Base-by-base conservation (phyloP, 202 grass and related monocot genomes). In the Elaeis oleifera region DNA sequence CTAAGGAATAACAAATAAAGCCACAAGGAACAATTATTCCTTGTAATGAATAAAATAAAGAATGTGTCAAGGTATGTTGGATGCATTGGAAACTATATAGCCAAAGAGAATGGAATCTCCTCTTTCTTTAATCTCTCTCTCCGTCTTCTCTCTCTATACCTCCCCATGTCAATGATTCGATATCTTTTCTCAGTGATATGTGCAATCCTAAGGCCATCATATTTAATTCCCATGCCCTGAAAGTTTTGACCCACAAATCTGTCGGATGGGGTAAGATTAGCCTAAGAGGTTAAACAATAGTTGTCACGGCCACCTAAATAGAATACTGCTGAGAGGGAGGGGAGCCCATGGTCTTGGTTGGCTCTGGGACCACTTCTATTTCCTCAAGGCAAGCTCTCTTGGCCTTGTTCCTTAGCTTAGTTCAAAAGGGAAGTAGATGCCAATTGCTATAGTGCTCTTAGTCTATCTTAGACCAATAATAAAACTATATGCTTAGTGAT, bases 101-200 rank as follows among this genome's bases (percentile, higher is more conserved):
- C 5, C 72, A 21, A 11, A 44, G 61, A 83, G 83, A 83, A 75
- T 78, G 79, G 79, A 90, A 86, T 90, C 82, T 83, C 36, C 2
- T 25, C 39, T 48, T 70, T 77, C 23, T 50, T 76, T 74, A 78
- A 74, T 78, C 72, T 31, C 53, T 49, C 25, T 27, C 39, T 14
- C 49, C 64, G 64, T 85, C 71, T 58, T 56, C 6, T 23, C 22
- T 18, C 18, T 26, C 4, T 59, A 9, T 44, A 9, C 11, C 36
- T 44, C 36, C 11, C 36, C 9, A 11, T 59, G 25, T 31, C 14
- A 31, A 59, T 59, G 21, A 31, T 31, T 16, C 16, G 21, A 24
- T 31, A 26, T 59, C 57, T 26, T 59, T 31, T 59, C 57, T 59
- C 57, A 18, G 11, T 16, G 54, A 59, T 26, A 59, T 59, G 21